Percentiles rank a stretch among this genome's conserved stretches.
Evolutionary conservation across 345 rosid species (phyloP).

Genomic region (Salix brachista): DNA sequence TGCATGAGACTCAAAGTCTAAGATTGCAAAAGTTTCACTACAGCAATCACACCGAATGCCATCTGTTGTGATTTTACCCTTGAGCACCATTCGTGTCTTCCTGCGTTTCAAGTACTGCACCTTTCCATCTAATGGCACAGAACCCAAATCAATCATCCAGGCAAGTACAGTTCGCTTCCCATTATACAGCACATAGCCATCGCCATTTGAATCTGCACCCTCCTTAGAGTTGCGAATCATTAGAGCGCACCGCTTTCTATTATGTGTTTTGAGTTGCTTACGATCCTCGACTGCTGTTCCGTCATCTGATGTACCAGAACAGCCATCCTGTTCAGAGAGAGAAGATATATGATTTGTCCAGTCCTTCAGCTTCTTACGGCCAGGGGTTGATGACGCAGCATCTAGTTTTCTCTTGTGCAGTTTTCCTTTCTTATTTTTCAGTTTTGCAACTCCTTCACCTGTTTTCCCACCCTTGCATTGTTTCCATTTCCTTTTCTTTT

Average conservation of each 20-base stretch:
- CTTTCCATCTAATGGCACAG: slow-evolving; percentile 50
- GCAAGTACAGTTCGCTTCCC: slow-evolving; percentile 73
- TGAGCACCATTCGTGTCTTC: slow-evolving; percentile 34
- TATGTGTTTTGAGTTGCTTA: slow-evolving; percentile 48
- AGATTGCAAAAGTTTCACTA: slow-evolving; percentile 39
- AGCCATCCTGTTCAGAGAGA: slow-evolving; percentile 13
- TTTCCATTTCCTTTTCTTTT: slow-evolving; percentile 39
- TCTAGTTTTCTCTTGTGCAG: slow-evolving; percentile 29
- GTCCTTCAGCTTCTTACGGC: slow-evolving; percentile 19
- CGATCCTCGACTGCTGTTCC: slow-evolving; percentile 31
- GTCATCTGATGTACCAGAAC: slow-evolving; percentile 17
- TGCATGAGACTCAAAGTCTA: slow-evolving; percentile 65
- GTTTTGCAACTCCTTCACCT: slow-evolving; percentile 24
- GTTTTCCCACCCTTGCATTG: slow-evolving; percentile 13
- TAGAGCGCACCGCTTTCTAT: slow-evolving; percentile 54
- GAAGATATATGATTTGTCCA: slow-evolving; percentile 25
- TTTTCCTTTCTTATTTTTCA: slow-evolving; percentile 29
- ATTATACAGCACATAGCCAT: slow-evolving; percentile 57
- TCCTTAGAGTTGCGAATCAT: slow-evolving; percentile 63
- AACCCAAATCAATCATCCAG: slow-evolving; percentile 81
- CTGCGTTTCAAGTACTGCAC: slow-evolving; percentile 48
- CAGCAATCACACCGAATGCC: slow-evolving; percentile 87
- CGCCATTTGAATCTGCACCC: slow-evolving; percentile 37
- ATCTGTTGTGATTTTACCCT: slow-evolving; percentile 52
- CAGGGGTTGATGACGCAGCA: slow-evolving; percentile 25